Evolutionary conservation across 768 basidiomycete species (phyloP).

Genomic region (Psilocybe tampanensis): DNA sequence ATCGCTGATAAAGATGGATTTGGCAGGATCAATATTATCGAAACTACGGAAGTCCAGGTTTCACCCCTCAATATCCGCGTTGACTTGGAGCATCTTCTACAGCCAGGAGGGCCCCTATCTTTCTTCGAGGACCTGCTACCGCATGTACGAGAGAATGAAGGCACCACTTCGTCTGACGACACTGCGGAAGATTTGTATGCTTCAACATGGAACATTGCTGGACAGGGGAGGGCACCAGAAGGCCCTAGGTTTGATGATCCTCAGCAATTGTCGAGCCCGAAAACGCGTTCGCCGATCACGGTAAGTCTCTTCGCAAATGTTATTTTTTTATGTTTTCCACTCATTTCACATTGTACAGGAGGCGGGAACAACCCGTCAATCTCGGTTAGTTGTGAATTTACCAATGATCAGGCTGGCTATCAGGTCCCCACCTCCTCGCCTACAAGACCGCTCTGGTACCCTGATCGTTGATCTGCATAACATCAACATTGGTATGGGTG

Average conservation of each 20-base stretch:
- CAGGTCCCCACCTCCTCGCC: constrained; percentile 60
- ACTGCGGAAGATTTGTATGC: constrained; percentile 9
- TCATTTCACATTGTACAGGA: neutral
- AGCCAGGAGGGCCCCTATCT: constrained; percentile 38
- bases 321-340: neutral
- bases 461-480: constrained; percentile 65
- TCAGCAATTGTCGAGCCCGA: neutral
- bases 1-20: neutral
- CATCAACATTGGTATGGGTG: constrained; percentile 34
- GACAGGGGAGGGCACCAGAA: neutral
- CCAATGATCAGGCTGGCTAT: constrained; percentile 68
- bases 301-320: neutral
- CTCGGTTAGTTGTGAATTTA: constrained; percentile 36
- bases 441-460: constrained; percentile 63
- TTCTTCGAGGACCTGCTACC: constrained; percentile 36
- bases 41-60: constrained; percentile 42
- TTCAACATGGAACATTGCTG: constrained; percentile 4
- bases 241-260: neutral
- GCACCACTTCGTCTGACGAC: constrained; percentile 11
- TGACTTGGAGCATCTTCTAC: constrained; percentile 55
- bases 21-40: neutral
- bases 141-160: neutral
- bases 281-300: neutral
- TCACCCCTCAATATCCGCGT: constrained; percentile 77
- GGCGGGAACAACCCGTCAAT: neutral